phyloP scores from a whole-genome alignment of 192 early-diverging fungal genomes.

The Helicostylum pulchrum region DNA sequence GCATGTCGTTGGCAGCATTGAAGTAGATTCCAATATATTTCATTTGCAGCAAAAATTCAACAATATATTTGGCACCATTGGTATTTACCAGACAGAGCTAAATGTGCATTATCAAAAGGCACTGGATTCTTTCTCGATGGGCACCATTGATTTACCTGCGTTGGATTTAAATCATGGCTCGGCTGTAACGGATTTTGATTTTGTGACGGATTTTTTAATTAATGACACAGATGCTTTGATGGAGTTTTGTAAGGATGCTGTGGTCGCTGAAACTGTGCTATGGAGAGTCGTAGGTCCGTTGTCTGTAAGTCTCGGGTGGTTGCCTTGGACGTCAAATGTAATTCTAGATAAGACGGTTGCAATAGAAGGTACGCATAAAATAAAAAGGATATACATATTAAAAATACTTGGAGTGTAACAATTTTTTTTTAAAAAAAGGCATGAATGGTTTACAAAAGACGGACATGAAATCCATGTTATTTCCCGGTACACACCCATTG shows the following conservation, averaged over 20 bases:
- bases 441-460: slow-evolving; percentile 35
- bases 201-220: slow-evolving; percentile 19
- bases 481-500: slow-evolving; percentile 29
- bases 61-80: slow-evolving; percentile 11
- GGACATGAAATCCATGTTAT: slow-evolving; percentile 23
- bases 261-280: slow-evolving; percentile 6
- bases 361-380: slow-evolving; percentile 17
- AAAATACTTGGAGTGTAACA: background rate
- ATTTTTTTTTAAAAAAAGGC: slow-evolving; percentile 17
- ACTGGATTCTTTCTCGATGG: background rate
- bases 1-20: slow-evolving; percentile 20
- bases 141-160: slow-evolving; percentile 10
- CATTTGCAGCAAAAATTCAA: background rate
- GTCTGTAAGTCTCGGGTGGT: slow-evolving; percentile 4
- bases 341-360: slow-evolving; percentile 5
- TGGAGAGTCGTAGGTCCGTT: slow-evolving; percentile 16
- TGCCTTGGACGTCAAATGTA: slow-evolving; percentile 8
- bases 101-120: background rate
- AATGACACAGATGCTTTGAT: slow-evolving; percentile 14
- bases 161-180: background rate
- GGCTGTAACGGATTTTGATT: slow-evolving; percentile 17
- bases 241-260: slow-evolving; percentile 24
- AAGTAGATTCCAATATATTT: background rate
- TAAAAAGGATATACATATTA: too few species aligned
- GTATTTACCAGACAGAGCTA: background rate